phyloP scores from a whole-genome alignment of 306 rosid species.

The Sicyos edulis region DNA sequence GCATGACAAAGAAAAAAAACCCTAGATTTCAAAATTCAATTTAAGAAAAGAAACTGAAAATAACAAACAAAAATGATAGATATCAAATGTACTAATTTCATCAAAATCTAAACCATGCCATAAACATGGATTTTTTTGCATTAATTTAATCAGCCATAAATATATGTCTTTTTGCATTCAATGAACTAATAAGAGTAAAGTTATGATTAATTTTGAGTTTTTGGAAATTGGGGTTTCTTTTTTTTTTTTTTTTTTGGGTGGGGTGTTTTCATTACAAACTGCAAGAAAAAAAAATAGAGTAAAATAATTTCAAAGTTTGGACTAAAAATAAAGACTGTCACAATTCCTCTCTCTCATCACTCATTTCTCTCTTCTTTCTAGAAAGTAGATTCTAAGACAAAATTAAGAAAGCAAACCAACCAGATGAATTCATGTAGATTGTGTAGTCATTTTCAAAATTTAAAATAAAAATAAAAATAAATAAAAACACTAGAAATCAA shows the following conservation, averaged over 20 bases:
- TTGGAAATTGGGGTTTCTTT: not conserved
- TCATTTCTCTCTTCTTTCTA: too few relatives aligned
- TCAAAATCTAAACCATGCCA: too few relatives aligned
- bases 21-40: constrained; percentile 4
- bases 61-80: not conserved
- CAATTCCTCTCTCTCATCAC: constrained; percentile 6
- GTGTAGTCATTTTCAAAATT: too few relatives aligned
- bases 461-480: too few relatives aligned
- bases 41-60: not conserved
- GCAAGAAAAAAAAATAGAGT: not conserved
- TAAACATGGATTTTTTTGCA: not conserved
- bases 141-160: not conserved
- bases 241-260: not conserved
- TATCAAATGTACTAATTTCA: too few relatives aligned
- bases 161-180: not conserved
- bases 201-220: not conserved
- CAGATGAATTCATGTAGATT: constrained; percentile 16
- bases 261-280: not conserved
- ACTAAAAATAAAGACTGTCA: not conserved
- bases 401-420: constrained; percentile 10
- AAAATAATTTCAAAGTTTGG: not conserved
- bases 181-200: not conserved
- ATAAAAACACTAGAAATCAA: too few relatives aligned
- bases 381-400: constrained; percentile 24
- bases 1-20: too few relatives aligned